Evolutionary conservation across 352 stramenopile genomes (phyloP), one percentile per base, ranked within the genome.

Genomic region (Hyaloperonospora brassicae): DNA sequence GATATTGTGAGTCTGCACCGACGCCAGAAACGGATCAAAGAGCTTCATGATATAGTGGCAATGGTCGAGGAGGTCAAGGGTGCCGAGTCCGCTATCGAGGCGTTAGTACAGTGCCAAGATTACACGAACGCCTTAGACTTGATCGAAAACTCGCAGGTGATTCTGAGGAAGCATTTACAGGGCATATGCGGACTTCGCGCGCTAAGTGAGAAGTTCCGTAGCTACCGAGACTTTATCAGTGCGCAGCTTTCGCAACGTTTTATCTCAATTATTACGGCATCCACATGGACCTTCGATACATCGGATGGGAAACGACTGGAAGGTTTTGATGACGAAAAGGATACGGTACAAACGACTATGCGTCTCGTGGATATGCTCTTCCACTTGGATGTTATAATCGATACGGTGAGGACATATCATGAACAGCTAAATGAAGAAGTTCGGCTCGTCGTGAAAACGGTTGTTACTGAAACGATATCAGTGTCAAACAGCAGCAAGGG

Each of bases 11-110:
- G 78, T 55, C 70, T 93, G n/a, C 80, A 93, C 50, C 73, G 78
- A 14, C 68, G 80, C 10, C 84, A 91, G 48, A 91, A 90, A 52
- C 75, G 79, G 9, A 86, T 92, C 25, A 80, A 79, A 0, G 79
- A 91, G 60, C 64, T 93, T 4, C 77, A 91, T 48, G 78, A 91
- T 65, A 62, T 91, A 47, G 75, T 89, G 41, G 77, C 79, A 14
- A 87, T 89, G 76, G 84, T 93, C 42, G 81, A 93, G 58, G 78
- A 80, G 30, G 79, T 93, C 25, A 93, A 89, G 58, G 84, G 83
- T 57, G 81, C 84, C 5, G 84, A 93, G 55, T 82, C 79, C 5
- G 79, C 81, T 25, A 72, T 93, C 24, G 84, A 93, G 35, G 84
- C 79, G 40, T 75, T 93, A 31, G 79, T 93, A 43, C 84, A 93